Evolutionary conservation across 441 rosid genomes (phyloP).

Genomic region (Biscutella laevigata): DNA sequence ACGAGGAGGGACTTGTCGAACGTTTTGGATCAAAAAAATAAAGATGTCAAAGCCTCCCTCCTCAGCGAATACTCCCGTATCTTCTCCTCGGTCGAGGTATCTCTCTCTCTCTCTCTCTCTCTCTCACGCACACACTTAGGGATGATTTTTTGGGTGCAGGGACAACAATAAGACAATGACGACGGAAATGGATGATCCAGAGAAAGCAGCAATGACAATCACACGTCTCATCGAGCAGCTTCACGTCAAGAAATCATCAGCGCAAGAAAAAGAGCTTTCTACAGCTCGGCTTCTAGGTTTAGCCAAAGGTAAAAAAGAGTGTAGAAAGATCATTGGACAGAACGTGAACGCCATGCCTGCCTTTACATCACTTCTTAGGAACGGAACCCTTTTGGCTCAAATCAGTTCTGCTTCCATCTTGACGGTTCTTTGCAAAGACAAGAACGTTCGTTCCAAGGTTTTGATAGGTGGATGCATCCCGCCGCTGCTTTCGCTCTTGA

Average conservation of each 20-base stretch:
- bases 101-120: background rate
- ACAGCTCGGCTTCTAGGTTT: conserved; percentile 66
- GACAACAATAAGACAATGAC: conserved; percentile 38
- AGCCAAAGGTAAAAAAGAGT: conserved; percentile 64
- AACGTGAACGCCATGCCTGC: conserved; percentile 81
- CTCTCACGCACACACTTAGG: background rate
- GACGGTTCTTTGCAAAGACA: conserved; percentile 64
- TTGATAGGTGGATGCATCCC: conserved; percentile 92
- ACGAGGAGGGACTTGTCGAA: conserved; percentile 14
- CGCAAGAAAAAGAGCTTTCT: conserved; percentile 65
- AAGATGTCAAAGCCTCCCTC: conserved; percentile 69
- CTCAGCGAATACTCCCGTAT: conserved; percentile 19
- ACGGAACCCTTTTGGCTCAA: conserved; percentile 60
- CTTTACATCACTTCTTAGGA: conserved; percentile 71
- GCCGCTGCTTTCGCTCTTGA: conserved; percentile 69
- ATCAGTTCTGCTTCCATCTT: conserved; percentile 62
- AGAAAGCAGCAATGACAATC: conserved; percentile 52
- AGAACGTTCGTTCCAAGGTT: conserved; percentile 63
- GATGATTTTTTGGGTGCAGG: conserved; percentile 28
- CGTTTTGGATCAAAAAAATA: background rate
- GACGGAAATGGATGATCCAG: conserved; percentile 39
- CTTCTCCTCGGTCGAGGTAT: conserved; percentile 26
- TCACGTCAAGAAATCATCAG: conserved; percentile 56
- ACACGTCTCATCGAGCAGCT: conserved; percentile 73
- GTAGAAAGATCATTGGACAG: conserved; percentile 59